Base-by-base conservation (phyloP, 495 filamentous ascomycete species). In the Corynascus novoguineensis region DNA sequence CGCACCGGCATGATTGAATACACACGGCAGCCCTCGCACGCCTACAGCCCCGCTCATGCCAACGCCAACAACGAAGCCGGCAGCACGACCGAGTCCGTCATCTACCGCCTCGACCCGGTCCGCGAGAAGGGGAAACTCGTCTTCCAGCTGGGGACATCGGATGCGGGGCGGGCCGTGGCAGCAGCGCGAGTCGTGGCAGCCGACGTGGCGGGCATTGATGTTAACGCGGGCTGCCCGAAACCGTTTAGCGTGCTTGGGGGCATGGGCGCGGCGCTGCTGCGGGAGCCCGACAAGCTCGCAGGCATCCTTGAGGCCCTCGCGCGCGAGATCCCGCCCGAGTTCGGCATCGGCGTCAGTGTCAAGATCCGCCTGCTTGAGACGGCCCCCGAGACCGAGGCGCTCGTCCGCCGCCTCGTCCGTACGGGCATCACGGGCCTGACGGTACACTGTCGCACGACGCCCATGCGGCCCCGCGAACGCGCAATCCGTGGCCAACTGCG, bases 141-240 rank as follows among this genome's bases (percentile, higher is more conserved):
- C 61, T 97, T 89, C 74, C 95, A 98, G 70, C 81, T 98, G 44
- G 93, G 93, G 41, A 95, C 92, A 0, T 81, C 90, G 2, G 81
- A 84, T 51, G 88, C 93, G 0, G 81, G 85, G 15, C 78, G 82
- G 19, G 93, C 95, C 5, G 90, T 97, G 0, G 75, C 85, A 64
- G 91, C 92, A 1, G 90, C 90, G 1, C 82, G 82, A 57, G 65
- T 96, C 6, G 87, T 98, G 10, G 95, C 90, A 0, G 78, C 72
- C 5, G 87, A 97, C 71, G 92, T 97, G 0, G 84, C 85, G 0
- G 93, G 95, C 37, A 97, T 98, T 57, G 93, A 97, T 69, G 86
- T 98, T 53, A 98, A 98, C 74, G 89, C 92, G 5, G 93, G 93
- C 5, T 98, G 93, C 70, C 93, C 93, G 0, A 98, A 97, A 72